Base-by-base conservation (phyloP, 192 early-diverging fungal species). In the Entrophospora sp. region DNA sequence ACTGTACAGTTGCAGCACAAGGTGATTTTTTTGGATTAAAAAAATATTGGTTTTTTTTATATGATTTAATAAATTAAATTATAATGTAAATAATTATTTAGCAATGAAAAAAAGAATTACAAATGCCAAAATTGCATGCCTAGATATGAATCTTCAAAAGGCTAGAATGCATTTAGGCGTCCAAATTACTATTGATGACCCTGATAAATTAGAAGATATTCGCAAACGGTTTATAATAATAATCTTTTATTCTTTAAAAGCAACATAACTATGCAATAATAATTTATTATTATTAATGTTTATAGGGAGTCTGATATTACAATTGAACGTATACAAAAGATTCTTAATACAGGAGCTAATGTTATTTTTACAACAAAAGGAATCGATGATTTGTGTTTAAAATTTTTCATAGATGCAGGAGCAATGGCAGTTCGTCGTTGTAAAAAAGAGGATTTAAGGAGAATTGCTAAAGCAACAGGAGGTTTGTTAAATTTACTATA, bases 121-220 rank as follows among this genome's bases (percentile, higher is more conserved):
- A 16, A 87, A 86, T 62, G 94, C 97, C 44, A 94, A 94, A 78
- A 96, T 99, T 79, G 92, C 96, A 13, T 95, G 92, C 66, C 79
- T 99, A 53, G 97, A 99, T 72, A 95, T 99, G 79, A 97, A 99
- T 83, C 83, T 99, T 48, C 93, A 95, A 78, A 97, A 96, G 80
- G 89, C 92, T 12, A 85, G 95, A 62, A 97, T 99, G 97, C 88
- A 92, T 75, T 75, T 99, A 40, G 97, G 97, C 52, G 93, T 99
- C 48, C 90, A 97, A 71, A 95, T 99, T 72, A 91, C 95, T 38
- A 89, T 99, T 49, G 97, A 99, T 73, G 93, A 99, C 73, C 97
- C 97, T 13, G 90, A 97, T 67, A 88, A 97, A 74, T 83, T 99
- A 12, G 97, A 99, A 79, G 97, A 88, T 35, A 97, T 99, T 69